phyloP scores from a whole-genome alignment of 2,329 filamentous ascomycete genomes.

The Fusarium pininemorale region DNA sequence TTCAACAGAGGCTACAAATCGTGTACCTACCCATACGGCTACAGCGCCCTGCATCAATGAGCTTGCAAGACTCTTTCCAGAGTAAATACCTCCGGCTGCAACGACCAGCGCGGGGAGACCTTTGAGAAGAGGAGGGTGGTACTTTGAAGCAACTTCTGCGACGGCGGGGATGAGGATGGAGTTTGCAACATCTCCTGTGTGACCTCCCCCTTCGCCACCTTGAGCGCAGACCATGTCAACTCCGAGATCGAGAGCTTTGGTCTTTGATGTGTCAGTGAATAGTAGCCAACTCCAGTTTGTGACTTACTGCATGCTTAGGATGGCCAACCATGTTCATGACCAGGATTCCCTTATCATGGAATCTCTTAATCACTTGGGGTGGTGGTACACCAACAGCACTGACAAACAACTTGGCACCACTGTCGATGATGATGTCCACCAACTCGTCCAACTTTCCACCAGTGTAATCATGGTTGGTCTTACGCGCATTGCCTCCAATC shows the following conservation, averaged over 20 bases:
- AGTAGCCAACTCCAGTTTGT: background rate
- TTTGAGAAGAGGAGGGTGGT: slow-evolving; percentile 74
- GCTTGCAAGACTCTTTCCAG: slow-evolving; percentile 82
- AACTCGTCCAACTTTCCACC: slow-evolving; percentile 87
- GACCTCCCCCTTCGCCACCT: slow-evolving; percentile 91
- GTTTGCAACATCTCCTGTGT: slow-evolving; percentile 88
- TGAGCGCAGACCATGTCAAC: slow-evolving; percentile 94
- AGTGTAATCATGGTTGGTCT: slow-evolving; percentile 97
- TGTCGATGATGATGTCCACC: slow-evolving; percentile 84
- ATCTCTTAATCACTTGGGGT: slow-evolving; percentile 72
- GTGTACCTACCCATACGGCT: slow-evolving; percentile 93
- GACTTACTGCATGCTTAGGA: slow-evolving; percentile 79
- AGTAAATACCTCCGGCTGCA: slow-evolving; percentile 87
- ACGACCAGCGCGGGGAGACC: slow-evolving; percentile 81
- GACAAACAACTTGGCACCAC: slow-evolving; percentile 87
- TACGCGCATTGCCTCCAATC: slow-evolving; percentile 82
- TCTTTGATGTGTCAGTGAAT: slow-evolving; percentile 24
- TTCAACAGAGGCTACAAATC: slow-evolving; percentile 86
- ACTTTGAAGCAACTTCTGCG: slow-evolving; percentile 80
- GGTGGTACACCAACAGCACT: slow-evolving; percentile 90
- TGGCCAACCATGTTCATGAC: slow-evolving; percentile 99
- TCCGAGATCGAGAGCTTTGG: slow-evolving; percentile 83
- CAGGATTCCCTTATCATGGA: slow-evolving; percentile 82
- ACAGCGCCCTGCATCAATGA: slow-evolving; percentile 87
- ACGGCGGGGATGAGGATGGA: slow-evolving; percentile 89